phyloP scores from a whole-genome alignment of 495 filamentous ascomycete genomes.

The Glarea lozoyensis region DNA sequence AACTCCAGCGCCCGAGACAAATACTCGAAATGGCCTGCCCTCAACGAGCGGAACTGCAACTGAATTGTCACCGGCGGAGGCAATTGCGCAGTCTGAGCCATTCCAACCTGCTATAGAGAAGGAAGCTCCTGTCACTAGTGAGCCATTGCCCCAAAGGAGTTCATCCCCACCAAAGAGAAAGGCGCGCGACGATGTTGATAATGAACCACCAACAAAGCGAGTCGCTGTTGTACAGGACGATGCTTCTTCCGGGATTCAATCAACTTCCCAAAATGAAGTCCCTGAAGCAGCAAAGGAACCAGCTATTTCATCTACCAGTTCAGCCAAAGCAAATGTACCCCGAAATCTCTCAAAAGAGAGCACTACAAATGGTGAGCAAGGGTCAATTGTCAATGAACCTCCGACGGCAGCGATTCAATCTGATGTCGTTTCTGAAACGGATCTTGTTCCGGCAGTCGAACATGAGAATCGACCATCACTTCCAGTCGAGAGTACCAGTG shows the following conservation, averaged over 20 bases:
- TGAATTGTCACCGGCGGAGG: neutral
- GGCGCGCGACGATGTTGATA: neutral
- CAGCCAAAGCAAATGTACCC: too few species aligned
- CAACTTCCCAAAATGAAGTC: too few species aligned
- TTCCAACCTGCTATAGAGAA: neutral
- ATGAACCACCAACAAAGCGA: constrained; percentile 5
- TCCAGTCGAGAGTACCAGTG: too few species aligned
- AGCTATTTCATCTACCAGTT: too few species aligned
- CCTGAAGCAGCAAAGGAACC: too few species aligned
- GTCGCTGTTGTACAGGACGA: neutral
- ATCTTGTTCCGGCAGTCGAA: too few species aligned
- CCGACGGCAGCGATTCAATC: too few species aligned
- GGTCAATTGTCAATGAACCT: too few species aligned
- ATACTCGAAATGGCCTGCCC: neutral
- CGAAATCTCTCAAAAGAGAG: too few species aligned
- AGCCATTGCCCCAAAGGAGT: neutral
- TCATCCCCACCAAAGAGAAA: constrained; percentile 7
- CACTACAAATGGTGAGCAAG: too few species aligned
- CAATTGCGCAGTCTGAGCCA: neutral
- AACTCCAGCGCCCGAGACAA: constrained; percentile 16
- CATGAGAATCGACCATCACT: too few species aligned
- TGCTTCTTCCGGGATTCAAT: neutral
- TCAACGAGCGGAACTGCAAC: neutral
- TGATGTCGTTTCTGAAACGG: too few species aligned
- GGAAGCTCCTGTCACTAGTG: neutral